Base-by-base conservation (phyloP, 441 rosid genomes). In the Manihot esculenta region DNA sequence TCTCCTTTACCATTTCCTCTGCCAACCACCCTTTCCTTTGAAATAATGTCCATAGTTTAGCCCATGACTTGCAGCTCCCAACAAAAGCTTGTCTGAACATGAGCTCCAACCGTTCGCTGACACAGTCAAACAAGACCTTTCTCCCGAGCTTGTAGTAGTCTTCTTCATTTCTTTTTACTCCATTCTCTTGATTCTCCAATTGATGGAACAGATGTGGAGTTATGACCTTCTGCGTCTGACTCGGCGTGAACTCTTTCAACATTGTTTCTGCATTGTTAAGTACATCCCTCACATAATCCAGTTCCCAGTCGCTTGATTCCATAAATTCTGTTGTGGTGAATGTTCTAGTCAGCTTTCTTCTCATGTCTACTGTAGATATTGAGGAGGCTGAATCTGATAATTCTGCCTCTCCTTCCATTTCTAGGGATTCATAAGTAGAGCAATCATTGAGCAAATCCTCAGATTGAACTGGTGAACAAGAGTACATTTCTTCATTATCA, bases 1-100 rank as follows among this genome's bases (percentile, higher is more conserved):
- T 79, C 75, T 83, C 92, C 77, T 70, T 83, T 51, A 78, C 77
- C 78, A 92, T 62, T 74, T 91, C 89, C 62, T 80, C 89, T 0
- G 88, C 94, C 78, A 86, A 54, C 83, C 76, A 68, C n/a, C 72
- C 84, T 58, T 75, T 84, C 64, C 77, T 81, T 44, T 63, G 55
- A 55, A 84, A 72, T 78, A 82, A 51, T 18, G 67, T 47, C 35
- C 30, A 64, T 62, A 77, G 79, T 74, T 75, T 83, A 17, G 72
- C 68, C 83, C 86, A 77, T 62, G 80, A 76, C 65, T 81, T 85
- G 77, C 81, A 76, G 80, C 82, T 86, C 38, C 89, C 88, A 13
- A 73, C 64, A 11, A 81, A 74, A 42, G 78, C 72, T 30, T 77
- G 77, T 26, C 65, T 56, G 50, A 85, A 79, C 75, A 66, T 81